These are phyloP conservation scores for Penicillium sp. DNA, from an alignment of 2,329 filamentous ascomycete species.

Conservation along the genomic window DNA sequence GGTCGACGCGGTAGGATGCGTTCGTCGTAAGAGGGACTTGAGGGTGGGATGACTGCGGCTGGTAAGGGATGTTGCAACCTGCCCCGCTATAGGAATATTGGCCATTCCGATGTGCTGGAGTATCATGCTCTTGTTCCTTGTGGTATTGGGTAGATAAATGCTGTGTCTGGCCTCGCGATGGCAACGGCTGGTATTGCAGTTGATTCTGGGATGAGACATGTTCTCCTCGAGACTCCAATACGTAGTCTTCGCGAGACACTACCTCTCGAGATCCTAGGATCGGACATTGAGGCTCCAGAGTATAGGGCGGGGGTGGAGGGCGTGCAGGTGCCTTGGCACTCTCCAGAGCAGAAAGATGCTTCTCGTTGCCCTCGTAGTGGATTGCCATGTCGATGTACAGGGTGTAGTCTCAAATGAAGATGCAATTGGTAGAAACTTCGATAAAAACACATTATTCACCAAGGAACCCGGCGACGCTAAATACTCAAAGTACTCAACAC, in stretches of 20 bases:
- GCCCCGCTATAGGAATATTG: background rate
- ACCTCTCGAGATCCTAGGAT: background rate
- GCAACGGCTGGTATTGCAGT: background rate
- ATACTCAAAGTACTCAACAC: background rate
- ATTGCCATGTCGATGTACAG: background rate
- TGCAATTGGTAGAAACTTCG: too few relatives aligned
- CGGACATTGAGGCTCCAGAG: background rate
- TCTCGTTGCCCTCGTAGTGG: background rate
- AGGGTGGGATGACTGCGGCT: background rate
- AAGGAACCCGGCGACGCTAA: background rate
- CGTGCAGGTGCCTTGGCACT: background rate
- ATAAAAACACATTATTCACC: too few relatives aligned
- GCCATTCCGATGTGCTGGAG: background rate
- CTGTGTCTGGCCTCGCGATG: background rate
- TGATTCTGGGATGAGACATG: background rate
- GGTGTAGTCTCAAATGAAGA: background rate
- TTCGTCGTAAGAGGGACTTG: background rate
- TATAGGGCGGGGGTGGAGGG: background rate
- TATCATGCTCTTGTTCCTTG: background rate
- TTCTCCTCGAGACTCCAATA: background rate
- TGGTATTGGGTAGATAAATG: too few relatives aligned
- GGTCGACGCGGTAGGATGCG: background rate
- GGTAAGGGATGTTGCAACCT: background rate
- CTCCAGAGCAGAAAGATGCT: background rate
- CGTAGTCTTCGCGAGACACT: background rate